Percentiles rank a stretch among this genome's conserved stretches.
Conservation (phyloP, 2,329 filamentous ascomycete genomes). For the Metarhizium guizhouense region DNA sequence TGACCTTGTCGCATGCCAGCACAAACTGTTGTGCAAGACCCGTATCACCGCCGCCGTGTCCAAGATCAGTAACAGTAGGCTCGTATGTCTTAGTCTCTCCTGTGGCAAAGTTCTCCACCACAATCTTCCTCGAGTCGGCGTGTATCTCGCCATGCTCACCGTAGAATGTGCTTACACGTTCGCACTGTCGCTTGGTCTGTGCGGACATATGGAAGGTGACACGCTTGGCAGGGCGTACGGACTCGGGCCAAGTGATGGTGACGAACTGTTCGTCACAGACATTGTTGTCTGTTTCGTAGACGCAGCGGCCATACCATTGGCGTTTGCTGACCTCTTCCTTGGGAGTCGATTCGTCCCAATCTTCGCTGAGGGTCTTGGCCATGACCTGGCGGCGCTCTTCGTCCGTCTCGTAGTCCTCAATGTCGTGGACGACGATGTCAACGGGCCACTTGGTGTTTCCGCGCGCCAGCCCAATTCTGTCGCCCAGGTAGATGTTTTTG, state of each 20-base stretch:
- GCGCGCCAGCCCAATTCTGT: constrained; percentile 48
- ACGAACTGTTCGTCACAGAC: constrained; percentile 91
- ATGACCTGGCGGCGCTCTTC: constrained; percentile 30
- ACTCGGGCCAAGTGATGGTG: constrained; percentile 76
- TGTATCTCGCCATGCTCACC: constrained; percentile 78
- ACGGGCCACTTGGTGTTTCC: constrained; percentile 74
- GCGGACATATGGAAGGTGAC: constrained; percentile 93
- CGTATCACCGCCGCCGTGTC: constrained; percentile 31
- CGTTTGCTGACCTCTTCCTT: constrained; percentile 36
- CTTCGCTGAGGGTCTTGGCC: constrained; percentile 36
- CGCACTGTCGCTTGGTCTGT: constrained; percentile 77
- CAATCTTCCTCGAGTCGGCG: constrained; percentile 73
- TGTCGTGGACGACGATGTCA: constrained; percentile 82
- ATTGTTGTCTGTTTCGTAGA: constrained; percentile 87
- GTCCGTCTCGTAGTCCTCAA: constrained; percentile 61
- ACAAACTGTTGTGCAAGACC: constrained; percentile 75
- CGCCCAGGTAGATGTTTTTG: constrained; percentile 70
- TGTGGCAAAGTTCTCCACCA: constrained; percentile 51
- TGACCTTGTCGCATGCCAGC: constrained; percentile 69
- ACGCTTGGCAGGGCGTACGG: constrained; percentile 61
- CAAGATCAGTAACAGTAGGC: constrained; percentile 25
- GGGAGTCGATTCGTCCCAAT: constrained; percentile 43
- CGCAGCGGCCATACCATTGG: constrained; percentile 89
- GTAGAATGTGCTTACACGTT: constrained; percentile 78
- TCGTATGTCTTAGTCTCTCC: constrained; percentile 21